phyloP scores from a whole-genome alignment of 1,284 basidiomycete genomes.

The Cryptococcus wingfieldii region DNA sequence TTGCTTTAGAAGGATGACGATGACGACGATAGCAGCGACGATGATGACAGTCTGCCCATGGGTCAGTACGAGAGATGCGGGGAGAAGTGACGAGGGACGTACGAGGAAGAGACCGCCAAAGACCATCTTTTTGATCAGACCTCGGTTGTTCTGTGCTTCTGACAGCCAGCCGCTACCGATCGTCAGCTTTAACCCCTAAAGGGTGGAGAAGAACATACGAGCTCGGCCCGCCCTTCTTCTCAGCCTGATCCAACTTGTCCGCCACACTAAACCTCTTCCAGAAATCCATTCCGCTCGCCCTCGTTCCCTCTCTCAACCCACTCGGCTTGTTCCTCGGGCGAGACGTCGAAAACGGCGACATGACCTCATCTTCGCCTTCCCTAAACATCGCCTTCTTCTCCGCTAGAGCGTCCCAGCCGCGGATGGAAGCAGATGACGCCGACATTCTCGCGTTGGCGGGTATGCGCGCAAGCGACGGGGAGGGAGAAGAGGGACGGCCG shows the following conservation, averaged over 20 bases:
- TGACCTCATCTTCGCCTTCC: constrained; percentile 39
- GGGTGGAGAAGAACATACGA: constrained; percentile 16
- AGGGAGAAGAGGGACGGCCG: constrained; percentile 17
- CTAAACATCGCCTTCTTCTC: constrained; percentile 43
- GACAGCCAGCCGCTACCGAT: constrained; percentile 25
- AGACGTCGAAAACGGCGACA: constrained; percentile 28
- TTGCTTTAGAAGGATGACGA: not conserved
- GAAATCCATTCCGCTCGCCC: constrained; percentile 29
- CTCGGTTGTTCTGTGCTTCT: constrained; percentile 18
- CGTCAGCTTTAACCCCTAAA: not conserved
- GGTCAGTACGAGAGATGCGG: not conserved
- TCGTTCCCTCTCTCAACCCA: constrained; percentile 8
- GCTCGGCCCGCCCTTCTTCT: constrained; percentile 3
- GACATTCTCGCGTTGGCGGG: constrained; percentile 1
- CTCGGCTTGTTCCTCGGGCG: constrained; percentile 3
- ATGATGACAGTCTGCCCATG: not conserved
- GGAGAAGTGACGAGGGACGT: constrained; percentile 3
- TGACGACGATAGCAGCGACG: not conserved
- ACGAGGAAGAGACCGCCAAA: constrained; percentile 13
- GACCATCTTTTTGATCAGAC: constrained; percentile 18
- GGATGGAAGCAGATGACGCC: constrained; percentile 21
- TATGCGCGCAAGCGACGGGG: constrained; percentile 20
- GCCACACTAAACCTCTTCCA: constrained; percentile 42
- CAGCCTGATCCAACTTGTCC: constrained; percentile 21
- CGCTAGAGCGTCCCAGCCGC: constrained; percentile 33